Conservation (phyloP, 148 eudicot genomes). For the Persicaria maculosa region DNA sequence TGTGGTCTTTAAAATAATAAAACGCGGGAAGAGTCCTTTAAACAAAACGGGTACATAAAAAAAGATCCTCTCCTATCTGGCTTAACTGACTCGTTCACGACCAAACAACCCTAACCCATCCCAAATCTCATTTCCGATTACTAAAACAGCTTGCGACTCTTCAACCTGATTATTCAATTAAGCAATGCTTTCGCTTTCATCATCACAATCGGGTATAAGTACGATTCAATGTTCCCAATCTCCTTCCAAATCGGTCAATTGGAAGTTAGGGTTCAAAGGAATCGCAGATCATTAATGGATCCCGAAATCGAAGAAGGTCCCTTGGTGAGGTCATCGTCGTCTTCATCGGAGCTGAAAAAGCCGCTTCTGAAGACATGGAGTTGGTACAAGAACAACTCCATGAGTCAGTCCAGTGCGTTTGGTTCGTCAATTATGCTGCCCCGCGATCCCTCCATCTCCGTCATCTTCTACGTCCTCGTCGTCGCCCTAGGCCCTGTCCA, state of each 20-base stretch:
- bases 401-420: conserved; percentile 49
- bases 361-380: conserved; percentile 84
- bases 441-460: conserved; percentile 53
- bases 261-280: not conserved
- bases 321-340: conserved; percentile 14
- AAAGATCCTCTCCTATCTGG: not conserved
- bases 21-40: not conserved
- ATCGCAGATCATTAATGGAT: conserved; percentile 1
- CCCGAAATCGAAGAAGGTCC: conserved; percentile 5
- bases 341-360: conserved; percentile 43
- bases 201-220: not conserved
- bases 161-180: not conserved
- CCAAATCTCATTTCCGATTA: not conserved
- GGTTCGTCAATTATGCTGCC: conserved; percentile 40
- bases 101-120: not conserved
- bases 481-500: conserved; percentile 86
- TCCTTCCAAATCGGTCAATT: not conserved
- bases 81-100: not conserved
- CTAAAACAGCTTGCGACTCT: not conserved
- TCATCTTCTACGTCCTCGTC: conserved; percentile 58
- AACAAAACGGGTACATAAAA: not conserved
- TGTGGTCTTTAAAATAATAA: not conserved
- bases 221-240: not conserved
- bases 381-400: conserved; percentile 62
- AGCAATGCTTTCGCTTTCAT: not conserved